Base-by-base conservation (phyloP, 257 asterid genomes). In the Craterostigma plantagineum region DNA sequence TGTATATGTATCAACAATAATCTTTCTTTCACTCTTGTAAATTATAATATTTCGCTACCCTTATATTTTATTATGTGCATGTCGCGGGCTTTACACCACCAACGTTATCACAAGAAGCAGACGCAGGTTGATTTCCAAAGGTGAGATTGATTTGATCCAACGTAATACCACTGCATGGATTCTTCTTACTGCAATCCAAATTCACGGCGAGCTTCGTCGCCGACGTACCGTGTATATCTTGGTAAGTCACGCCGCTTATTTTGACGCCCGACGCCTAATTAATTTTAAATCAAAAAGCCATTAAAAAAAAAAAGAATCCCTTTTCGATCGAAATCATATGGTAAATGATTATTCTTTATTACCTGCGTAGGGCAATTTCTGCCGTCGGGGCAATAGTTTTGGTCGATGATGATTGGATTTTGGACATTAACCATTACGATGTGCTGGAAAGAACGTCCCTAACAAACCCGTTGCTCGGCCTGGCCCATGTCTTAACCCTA, bases 401-500 rank as follows among this genome's bases (percentile, higher is more conserved):
- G 87, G 52, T 76, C 67, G 2, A 76, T 68, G 17, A 71, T 63
- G 12, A 76, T 64, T 0, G 81, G 86, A 45, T 75, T 75, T 48
- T 56, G 14, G 50, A 75, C 86, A n/a, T 68, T 58, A 15, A 14
- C 12, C 76, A 72, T 72, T 1, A 46, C 44, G 1, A 57, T 23
- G n/a, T 71, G 69, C 12, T 68, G 65, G 43, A 65, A 3, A 55
- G 42, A 14, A 75, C 54, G 4, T 58, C 12, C 15, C 54, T 43
- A 5, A 71, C 86, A n/a, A 63, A 75, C 18, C 73, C 86, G 16
- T 45, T 63, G 69, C 81, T 71, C 5, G 73, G 81, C 48, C 70
- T 61, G 10, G 86, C 77, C 86, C 86, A 75, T 37, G 86, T 71
- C 58, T 75, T 75, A 47, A 75, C 61, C 33, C 86, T 65, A 18